These are phyloP conservation scores for Yarrowia sp. DNA, from an alignment of 805 yeast genomes.

Conservation along the genomic window DNA sequence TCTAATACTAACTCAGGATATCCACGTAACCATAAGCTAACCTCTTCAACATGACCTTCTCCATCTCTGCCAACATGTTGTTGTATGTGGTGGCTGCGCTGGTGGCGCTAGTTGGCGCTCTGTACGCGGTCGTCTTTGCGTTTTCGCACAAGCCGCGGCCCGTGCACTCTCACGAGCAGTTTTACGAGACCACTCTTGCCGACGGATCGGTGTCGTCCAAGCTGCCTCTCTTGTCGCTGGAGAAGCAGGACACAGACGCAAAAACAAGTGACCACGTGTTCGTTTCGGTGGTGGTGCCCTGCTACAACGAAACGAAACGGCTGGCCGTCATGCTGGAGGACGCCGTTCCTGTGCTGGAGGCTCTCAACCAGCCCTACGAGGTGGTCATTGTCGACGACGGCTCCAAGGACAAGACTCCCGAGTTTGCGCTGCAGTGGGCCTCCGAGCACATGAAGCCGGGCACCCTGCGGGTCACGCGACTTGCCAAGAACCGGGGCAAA, in stretches of 20 bases:
- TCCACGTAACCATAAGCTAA: slow-evolving; percentile 9
- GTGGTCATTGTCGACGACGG: slow-evolving; percentile 92
- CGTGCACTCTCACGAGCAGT: slow-evolving; percentile 23
- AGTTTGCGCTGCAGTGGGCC: slow-evolving; percentile 70
- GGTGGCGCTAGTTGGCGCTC: slow-evolving; percentile 12
- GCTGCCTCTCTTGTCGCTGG: slow-evolving; percentile 22
- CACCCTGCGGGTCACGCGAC: slow-evolving; percentile 70
- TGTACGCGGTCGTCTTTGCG: slow-evolving; percentile 28
- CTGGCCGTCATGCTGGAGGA: slow-evolving; percentile 56
- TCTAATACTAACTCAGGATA: neutral
- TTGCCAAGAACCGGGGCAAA: slow-evolving; percentile 85
- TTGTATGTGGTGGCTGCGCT: slow-evolving; percentile 30
- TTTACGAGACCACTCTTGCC: slow-evolving; percentile 13
- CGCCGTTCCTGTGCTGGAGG: slow-evolving; percentile 58
- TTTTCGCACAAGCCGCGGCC: slow-evolving; percentile 33
- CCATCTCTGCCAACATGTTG: slow-evolving; percentile 21
- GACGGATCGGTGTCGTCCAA: slow-evolving; percentile 15
- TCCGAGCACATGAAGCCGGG: slow-evolving; percentile 61
- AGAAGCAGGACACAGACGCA: slow-evolving; percentile 1
- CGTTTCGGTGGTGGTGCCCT: slow-evolving; percentile 87
- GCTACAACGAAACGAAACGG: slow-evolving; percentile 84
- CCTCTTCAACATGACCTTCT: neutral
- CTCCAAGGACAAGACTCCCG: slow-evolving; percentile 78
- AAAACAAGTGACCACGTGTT: slow-evolving; percentile 51
- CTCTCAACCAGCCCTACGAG: slow-evolving; percentile 61